A percentile compares a stretch with the other conserved stretches of the same genome.
Evolutionary conservation across 1,284 basidiomycete species (phyloP).

Genomic region (Abortiporus biennis): DNA sequence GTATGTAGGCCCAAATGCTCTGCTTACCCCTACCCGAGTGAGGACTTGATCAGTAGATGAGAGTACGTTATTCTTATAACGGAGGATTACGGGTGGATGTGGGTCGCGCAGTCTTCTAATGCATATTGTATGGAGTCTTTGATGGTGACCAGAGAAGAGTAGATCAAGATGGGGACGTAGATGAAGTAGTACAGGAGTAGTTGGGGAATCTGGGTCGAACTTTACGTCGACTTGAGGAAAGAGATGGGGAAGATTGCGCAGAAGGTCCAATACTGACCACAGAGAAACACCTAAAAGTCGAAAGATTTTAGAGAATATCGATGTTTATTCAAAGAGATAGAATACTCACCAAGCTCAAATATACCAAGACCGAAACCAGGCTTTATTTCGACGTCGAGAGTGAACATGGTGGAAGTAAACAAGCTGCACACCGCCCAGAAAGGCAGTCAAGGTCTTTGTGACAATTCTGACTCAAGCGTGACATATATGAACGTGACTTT

Average conservation of each 20-base stretch:
- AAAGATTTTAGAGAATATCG: neutral
- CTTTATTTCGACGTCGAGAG: conserved; percentile 65
- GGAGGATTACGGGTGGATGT: conserved; percentile 58
- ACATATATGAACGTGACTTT: too few relatives aligned
- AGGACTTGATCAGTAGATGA: conserved; percentile 54
- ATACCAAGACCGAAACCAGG: conserved; percentile 76
- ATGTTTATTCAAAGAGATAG: neutral
- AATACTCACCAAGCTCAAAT: conserved; percentile 63
- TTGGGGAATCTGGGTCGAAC: conserved; percentile 73
- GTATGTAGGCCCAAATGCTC: conserved; percentile 82
- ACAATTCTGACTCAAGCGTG: too few relatives aligned
- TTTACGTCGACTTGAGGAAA: conserved; percentile 83
- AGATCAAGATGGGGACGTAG: conserved; percentile 75
- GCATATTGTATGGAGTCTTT: conserved; percentile 72
- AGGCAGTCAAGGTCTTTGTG: too few relatives aligned
- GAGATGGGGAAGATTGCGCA: conserved; percentile 54
- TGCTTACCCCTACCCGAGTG: conserved; percentile 61
- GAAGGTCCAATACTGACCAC: conserved; percentile 72
- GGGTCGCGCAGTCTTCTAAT: conserved; percentile 58
- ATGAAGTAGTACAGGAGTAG: conserved; percentile 72
- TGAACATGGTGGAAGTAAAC: too few relatives aligned
- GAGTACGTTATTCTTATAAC: conserved; percentile 64
- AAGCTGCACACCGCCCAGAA: too few relatives aligned
- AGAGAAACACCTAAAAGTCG: conserved; percentile 48
- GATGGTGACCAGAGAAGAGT: conserved; percentile 70